A percentile compares a stretch with the other conserved stretches of the same genome.
Evolutionary conservation across 768 basidiomycete genomes (phyloP).

Genomic region (Phylloporus sp.): DNA sequence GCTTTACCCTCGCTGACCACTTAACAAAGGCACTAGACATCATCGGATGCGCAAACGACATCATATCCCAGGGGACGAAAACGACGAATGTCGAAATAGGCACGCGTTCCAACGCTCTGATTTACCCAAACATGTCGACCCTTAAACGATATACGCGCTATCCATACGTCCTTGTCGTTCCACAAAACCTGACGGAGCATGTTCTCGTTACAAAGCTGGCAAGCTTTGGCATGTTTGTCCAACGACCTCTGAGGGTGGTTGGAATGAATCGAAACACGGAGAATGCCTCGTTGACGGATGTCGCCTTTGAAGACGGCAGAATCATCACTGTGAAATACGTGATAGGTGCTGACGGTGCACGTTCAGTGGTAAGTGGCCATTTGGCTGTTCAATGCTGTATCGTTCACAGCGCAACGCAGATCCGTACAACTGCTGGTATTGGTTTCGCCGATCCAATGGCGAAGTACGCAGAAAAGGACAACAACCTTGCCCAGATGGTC

Average conservation of each 20-base stretch:
- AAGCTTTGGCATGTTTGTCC: constrained; percentile 31
- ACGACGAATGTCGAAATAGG: constrained; percentile 22
- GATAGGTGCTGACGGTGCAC: constrained; percentile 50
- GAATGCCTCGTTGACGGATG: constrained; percentile 33
- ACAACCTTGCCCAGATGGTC: constrained; percentile 31
- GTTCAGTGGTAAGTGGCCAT: background rate
- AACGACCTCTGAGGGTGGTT: constrained; percentile 38
- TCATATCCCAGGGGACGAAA: constrained; percentile 40
- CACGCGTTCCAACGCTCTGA: constrained; percentile 28
- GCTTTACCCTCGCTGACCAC: constrained; percentile 26
- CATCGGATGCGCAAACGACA: constrained; percentile 38
- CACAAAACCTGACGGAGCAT: constrained; percentile 46
- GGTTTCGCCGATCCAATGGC: constrained; percentile 43
- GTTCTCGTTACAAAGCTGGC: constrained; percentile 35
- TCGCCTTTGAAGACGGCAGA: constrained; percentile 45
- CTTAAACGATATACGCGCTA: constrained; percentile 42
- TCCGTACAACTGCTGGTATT: constrained; percentile 42
- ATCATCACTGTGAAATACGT: constrained; percentile 44
- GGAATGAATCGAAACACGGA: constrained; percentile 32
- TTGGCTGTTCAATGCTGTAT: no score
- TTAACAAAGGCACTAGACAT: constrained; percentile 40
- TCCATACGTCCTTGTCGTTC: constrained; percentile 41
- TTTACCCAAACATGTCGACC: constrained; percentile 29
- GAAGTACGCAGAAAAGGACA: constrained; percentile 19
- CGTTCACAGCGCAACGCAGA: constrained; percentile 24